Conservation (phyloP, 345 rosid genomes). For the rapeseed (Brassica napus) region DNA sequence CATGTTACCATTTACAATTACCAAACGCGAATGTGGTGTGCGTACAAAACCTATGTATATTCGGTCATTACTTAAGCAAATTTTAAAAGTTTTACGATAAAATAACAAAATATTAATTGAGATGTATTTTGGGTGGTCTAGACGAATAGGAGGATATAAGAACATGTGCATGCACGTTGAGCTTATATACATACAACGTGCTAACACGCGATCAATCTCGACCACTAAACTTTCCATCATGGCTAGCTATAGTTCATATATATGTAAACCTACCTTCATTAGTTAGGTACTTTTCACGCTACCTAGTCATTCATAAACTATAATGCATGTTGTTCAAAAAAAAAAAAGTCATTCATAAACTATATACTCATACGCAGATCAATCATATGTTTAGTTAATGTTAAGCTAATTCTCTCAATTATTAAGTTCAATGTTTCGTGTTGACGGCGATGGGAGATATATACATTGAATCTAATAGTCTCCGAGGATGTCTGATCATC, state of each 20-base stretch:
- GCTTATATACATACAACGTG: constrained; percentile 11
- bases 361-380: not conserved
- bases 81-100: not conserved
- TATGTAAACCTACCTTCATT: constrained; percentile 28
- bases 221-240: constrained; percentile 35
- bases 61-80: not conserved
- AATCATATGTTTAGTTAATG: constrained; percentile 16
- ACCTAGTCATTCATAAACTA: constrained; percentile 17
- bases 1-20: not conserved
- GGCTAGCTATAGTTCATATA: constrained; percentile 3
- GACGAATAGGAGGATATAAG: constrained; percentile 29
- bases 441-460: constrained; percentile 37
- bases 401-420: constrained; percentile 29
- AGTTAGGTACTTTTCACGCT: constrained; percentile 39
- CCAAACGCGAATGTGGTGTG: not conserved
- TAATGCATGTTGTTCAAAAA: too few species aligned
- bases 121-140: constrained; percentile 18
- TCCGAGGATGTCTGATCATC: constrained; percentile 39
- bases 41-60: not conserved
- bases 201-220: constrained; percentile 33
- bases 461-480: constrained; percentile 35
- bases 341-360: too few species aligned
- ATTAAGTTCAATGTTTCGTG: constrained; percentile 36
- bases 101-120: not conserved
- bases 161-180: constrained; percentile 42